Base-by-base conservation (phyloP, 1,284 basidiomycete species). In the Dichomitus squalens region DNA sequence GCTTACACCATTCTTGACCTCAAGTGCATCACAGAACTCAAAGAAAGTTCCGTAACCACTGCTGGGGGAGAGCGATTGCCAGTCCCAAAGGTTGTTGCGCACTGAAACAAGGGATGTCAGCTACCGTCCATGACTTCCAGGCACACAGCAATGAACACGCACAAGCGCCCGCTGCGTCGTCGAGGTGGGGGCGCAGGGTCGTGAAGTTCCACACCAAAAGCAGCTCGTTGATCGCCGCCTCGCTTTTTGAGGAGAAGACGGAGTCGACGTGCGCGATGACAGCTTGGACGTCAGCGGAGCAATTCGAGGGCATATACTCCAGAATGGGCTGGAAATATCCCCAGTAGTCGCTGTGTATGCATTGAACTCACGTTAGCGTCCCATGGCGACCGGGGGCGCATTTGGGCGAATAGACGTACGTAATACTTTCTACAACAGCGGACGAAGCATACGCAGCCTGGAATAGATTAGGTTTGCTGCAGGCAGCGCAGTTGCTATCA, bases 21-120 rank as follows among this genome's bases (percentile, higher is more conserved):
- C 88, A 0, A 91, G 74, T 0, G 86, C 85, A 65, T 91, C 87
- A 60, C 89, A 91, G 71, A 90, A 91, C 16, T 79, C 48, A 71
- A 77, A 86, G 73, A 91, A 91, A 3, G 67, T 62, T 7, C 71
- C 74, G 4, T 74, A 67, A 2, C 75, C 75, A 0, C 74, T 72
- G 4, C 74, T 75, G 1, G 82, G 79, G 49, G 81, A 79, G 8
- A 87, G 68, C 18, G 70, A 72, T 64, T 88, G 86, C 86, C 86
- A 89, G 58, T 67, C 79, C 70, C 62, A 79, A 59, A 73, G 73
- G 67, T 73, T 86, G 74, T 82, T 79, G 60, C 84, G 80, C 36
- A 88, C 84, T 73, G 31, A 9, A 18, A 20, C 3, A 50, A 7
- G 5, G 9, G 23, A 39, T 16, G 20, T 31, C 25, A 47, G 20